Evolutionary conservation across 2,329 filamentous ascomycete species (phyloP), one percentile per base, ranked within the genome.

Genomic region (Hypoxylon sp.): DNA sequence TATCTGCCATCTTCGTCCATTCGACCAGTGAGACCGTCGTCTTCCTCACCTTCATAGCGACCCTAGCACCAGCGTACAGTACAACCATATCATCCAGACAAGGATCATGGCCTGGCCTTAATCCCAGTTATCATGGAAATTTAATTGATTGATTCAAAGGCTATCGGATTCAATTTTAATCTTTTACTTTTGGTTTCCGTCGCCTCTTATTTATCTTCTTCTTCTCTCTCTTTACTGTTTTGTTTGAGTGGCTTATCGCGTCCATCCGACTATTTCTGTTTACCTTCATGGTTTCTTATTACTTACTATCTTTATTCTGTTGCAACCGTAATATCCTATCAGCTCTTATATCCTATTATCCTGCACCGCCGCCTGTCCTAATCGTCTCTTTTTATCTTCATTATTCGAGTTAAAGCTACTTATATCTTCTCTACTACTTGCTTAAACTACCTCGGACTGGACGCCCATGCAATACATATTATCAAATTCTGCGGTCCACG

Each of bases 91-190:
- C 37, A 26, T 22, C 52, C 11, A 37, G 46, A 70, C 65, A 71
- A 69, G 68, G 68, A 71, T 69, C 46, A 63, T 53, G 66, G 58
- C 68, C 68, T 33, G 65, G 65, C 61, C 63, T 59, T 68, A 58
- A 67, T 67, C 66, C 68, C 39, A 67, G 63, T 54, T 59, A 64
- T 63, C 46, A 63, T 69, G 65, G 63, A 71, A 71, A 67, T 63
- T 67, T 69, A 65, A 69, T 65, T 65, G 66, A 71, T 67, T 69
- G 69, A 66, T 44, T 42, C 55, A 67, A 55, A 67, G 48, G 55
- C 35, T 52, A 55, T 64, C 64, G 3, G 52, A 59, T 57, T 63
- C 31, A 19, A 13, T 47, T 44, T 10, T 58, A 50, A 33, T n/a
- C 56, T n/a, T 46, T 39, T 55, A 22, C 19, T 58, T 63, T 33